These are phyloP conservation scores for Aspergillus olivimuriae DNA, from an alignment of 495 filamentous ascomycete species.

Conservation along the genomic window DNA sequence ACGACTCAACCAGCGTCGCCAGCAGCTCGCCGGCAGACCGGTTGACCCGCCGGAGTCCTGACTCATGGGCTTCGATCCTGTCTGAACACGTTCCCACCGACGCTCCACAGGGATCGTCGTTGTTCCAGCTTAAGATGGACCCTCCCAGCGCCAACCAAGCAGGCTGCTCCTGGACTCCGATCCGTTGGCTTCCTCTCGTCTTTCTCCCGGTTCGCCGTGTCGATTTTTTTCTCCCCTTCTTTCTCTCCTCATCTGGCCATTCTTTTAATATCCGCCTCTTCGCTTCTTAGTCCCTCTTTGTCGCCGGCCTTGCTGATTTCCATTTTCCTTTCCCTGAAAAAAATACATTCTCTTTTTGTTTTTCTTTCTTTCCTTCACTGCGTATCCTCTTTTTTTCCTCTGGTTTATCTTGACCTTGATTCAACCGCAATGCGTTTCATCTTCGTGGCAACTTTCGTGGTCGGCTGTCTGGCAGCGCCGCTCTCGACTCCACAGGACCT, in stretches of 20 bases:
- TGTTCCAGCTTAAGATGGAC: neutral
- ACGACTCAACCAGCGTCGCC: too few relatives aligned
- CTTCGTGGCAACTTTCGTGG: neutral
- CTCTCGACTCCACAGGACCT: slow-evolving; percentile 1
- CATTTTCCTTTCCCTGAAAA: neutral
- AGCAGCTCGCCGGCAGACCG: too few relatives aligned
- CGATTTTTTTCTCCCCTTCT: neutral
- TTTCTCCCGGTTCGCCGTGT: neutral
- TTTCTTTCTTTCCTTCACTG: neutral
- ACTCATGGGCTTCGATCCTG: neutral
- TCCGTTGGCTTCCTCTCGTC: neutral
- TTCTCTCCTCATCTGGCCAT: too few relatives aligned
- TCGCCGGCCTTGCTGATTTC: neutral
- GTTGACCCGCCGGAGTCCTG: too few relatives aligned
- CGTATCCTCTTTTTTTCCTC: neutral
- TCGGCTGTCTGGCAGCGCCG: slow-evolving; percentile 2
- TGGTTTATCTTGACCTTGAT: neutral
- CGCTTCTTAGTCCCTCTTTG: neutral
- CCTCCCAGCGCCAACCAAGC: neutral
- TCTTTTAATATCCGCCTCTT: too few relatives aligned
- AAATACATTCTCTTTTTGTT: neutral
- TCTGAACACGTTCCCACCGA: neutral
- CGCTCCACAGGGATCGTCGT: neutral
- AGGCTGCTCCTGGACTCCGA: neutral
- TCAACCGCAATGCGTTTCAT: neutral